Evolutionary conservation across 2,329 filamentous ascomycete genomes (phyloP).

Genomic region (Aspergillus japonicus): DNA sequence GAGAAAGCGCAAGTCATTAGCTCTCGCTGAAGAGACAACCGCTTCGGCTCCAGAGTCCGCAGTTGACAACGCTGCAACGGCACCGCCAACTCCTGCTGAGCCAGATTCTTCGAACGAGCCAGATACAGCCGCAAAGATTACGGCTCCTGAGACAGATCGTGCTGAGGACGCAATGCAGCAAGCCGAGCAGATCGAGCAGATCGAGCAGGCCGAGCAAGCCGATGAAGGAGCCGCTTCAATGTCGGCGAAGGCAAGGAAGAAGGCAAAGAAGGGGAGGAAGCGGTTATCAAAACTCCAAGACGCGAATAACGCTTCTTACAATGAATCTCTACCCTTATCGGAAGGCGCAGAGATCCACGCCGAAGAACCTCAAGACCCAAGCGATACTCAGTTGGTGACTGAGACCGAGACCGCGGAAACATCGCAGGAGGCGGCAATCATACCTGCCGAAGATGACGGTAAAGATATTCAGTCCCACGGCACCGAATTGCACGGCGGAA

Average conservation of each 20-base stretch:
- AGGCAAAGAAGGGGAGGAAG: conserved; percentile 49
- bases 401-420: conserved; percentile 22
- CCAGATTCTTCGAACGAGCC: not conserved
- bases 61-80: not conserved
- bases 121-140: not conserved
- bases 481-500: conserved; percentile 36
- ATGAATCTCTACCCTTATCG: not conserved
- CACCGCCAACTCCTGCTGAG: not conserved
- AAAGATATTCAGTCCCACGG: conserved; percentile 47
- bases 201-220: conserved; percentile 12
- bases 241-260: conserved; percentile 44
- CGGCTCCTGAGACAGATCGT: not conserved
- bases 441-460: conserved; percentile 44
- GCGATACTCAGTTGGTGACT: conserved; percentile 14
- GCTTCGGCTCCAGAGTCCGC: conserved; percentile 13
- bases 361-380: conserved; percentile 18
- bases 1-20: conserved; percentile 27
- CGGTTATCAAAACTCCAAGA: conserved; percentile 33
- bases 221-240: conserved; percentile 28
- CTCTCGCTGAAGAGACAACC: conserved; percentile 22
- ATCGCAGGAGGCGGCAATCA: conserved; percentile 28
- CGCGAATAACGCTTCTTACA: conserved; percentile 21
- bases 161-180: conserved; percentile 7
- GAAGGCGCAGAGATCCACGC: not conserved
- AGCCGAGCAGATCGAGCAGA: conserved; percentile 13